These are phyloP conservation scores for Picea mariana DNA, from an alignment of 83 land plant species.

Conservation along the genomic window DNA sequence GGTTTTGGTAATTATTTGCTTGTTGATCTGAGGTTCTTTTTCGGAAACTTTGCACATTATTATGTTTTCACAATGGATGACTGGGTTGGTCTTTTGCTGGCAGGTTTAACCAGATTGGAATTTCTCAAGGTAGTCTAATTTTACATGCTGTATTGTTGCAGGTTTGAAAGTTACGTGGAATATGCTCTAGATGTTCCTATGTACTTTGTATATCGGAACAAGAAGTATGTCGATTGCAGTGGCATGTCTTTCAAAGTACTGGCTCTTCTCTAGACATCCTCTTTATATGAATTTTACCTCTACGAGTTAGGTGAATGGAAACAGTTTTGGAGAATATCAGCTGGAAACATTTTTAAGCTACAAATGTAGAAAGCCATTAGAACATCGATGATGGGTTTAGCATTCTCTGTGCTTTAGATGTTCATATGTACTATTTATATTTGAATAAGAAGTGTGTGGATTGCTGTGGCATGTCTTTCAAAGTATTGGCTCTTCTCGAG, in stretches of 20 bases:
- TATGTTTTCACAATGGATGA: neutral
- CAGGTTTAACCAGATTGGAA: neutral
- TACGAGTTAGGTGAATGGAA: neutral
- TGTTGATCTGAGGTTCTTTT: neutral
- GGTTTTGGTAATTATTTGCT: neutral
- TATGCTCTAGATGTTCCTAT: constrained; percentile 99
- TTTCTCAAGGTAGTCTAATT: neutral
- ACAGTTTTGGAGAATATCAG: neutral
- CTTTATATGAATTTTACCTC: neutral
- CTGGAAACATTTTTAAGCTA: neutral
- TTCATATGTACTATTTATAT: constrained; percentile 98
- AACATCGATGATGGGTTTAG: neutral
- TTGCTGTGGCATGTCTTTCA: constrained; percentile 88
- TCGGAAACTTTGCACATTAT: neutral
- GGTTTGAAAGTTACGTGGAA: constrained; percentile 96
- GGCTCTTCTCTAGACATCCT: neutral
- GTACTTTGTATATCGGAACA: constrained; percentile 96
- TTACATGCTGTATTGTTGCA: constrained; percentile 28
- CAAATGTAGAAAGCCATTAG: neutral
- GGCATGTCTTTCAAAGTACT: constrained; percentile 91
- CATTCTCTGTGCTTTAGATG: constrained; percentile 79
- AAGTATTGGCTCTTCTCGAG: constrained; percentile 37
- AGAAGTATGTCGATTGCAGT: constrained; percentile 89
- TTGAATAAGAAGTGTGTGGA: constrained; percentile 89
- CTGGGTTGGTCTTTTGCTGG: neutral